Evolutionary conservation across 192 early-diverging fungal genomes (phyloP).

Genomic region (Phlyctochytrium bullatum): DNA sequence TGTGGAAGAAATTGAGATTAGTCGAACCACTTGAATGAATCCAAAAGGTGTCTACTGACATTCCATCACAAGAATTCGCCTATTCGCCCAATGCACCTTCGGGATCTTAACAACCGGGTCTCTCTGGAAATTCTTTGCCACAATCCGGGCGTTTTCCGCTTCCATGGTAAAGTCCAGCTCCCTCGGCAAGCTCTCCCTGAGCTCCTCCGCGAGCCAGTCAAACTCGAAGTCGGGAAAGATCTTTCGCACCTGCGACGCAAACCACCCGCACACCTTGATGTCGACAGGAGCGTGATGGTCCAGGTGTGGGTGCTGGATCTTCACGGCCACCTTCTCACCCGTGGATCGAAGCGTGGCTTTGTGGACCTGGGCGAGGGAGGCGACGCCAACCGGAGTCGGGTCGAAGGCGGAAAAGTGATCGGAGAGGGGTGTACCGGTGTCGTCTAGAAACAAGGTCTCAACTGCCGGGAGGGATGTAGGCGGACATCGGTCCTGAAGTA

Average conservation of each 20-base stretch:
- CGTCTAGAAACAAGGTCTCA: constrained; percentile 61
- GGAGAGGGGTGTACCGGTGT: constrained; percentile 63
- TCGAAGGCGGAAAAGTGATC: constrained; percentile 79
- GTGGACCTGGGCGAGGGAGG: constrained; percentile 93
- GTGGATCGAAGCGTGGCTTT: constrained; percentile 62
- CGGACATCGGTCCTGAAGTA: constrained; percentile 79
- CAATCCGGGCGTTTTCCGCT: constrained; percentile 69
- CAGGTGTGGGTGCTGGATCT: constrained; percentile 87
- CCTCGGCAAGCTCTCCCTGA: constrained; percentile 76
- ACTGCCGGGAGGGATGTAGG: constrained; percentile 72
- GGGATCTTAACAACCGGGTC: constrained; percentile 64
- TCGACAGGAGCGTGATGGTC: constrained; percentile 76
- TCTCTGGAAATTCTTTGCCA: constrained; percentile 37
- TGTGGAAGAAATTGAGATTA: background rate
- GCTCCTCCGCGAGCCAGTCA: constrained; percentile 84
- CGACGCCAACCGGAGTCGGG: constrained; percentile 82
- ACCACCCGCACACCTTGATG: constrained; percentile 17
- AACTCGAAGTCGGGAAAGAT: constrained; percentile 92
- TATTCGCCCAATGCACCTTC: constrained; percentile 70
- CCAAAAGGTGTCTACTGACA: constrained; percentile 38
- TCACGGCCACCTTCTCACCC: constrained; percentile 83
- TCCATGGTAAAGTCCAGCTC: constrained; percentile 88
- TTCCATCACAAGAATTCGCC: constrained; percentile 86
- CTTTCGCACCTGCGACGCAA: constrained; percentile 50
- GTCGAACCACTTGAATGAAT: background rate